Evolutionary conservation across 257 asterid genomes (phyloP).

Genomic region (Lycium barbarum): DNA sequence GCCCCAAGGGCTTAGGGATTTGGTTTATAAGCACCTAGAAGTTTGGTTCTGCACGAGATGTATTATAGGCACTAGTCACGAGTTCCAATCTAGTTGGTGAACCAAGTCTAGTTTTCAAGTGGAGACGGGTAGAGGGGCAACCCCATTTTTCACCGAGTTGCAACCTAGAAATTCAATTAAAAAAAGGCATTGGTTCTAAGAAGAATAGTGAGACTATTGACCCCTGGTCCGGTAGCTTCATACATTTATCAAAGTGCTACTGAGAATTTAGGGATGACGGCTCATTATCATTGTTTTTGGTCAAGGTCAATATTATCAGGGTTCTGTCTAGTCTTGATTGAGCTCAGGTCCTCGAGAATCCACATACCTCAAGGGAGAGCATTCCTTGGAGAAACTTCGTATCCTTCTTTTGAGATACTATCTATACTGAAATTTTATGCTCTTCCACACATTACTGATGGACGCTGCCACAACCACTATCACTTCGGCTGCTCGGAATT

Average conservation of each 20-base stretch:
- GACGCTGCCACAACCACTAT: background rate
- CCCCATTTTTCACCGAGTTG: background rate
- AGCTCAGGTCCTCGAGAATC: background rate
- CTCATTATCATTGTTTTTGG: background rate
- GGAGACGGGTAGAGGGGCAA: background rate
- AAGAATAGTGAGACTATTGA: background rate
- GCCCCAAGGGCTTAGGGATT: background rate
- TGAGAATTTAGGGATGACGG: background rate
- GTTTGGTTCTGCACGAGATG: background rate
- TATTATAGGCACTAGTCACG: background rate
- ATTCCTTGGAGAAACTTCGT: background rate
- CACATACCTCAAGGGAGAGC: background rate
- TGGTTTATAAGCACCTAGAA: background rate
- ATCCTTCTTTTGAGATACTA: background rate
- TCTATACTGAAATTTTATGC: background rate
- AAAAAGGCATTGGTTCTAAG: background rate
- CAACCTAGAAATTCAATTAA: background rate
- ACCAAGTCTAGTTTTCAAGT: background rate
- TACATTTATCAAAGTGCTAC: background rate
- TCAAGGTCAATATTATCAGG: background rate
- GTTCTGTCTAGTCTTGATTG: background rate
- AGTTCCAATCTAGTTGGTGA: background rate
- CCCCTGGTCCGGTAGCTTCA: background rate
- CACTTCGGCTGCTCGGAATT: background rate
- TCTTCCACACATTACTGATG: background rate